Evolutionary conservation across 116 monocot species (phyloP), one percentile per base, ranked within the genome.

Genomic region (Papilionanthe hybrid): DNA sequence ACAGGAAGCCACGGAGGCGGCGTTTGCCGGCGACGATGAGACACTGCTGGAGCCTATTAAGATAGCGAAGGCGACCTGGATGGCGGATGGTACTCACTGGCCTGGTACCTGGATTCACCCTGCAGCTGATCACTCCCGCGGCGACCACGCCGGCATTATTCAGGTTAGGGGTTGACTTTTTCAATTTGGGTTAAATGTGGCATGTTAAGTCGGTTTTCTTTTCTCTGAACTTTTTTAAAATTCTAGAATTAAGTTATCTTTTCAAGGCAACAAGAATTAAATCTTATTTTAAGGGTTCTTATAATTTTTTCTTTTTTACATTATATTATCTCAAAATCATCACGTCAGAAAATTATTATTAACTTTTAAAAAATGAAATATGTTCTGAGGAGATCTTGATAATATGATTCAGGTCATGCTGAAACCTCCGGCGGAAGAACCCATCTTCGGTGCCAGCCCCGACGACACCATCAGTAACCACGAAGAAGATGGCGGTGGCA

Each of bases 31-130:
- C 15, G 72, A 32, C 28, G 49, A 28, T 2, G 75, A 75, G 13
- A 4, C 47, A 0, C 75, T 75, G 9, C 50, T 27, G 12, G 84
- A 81, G 53, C 63, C 74, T 10, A 69, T 75, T 28, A 84, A 75
- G 75, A 81, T 79, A 18, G 78, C 87, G 10, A 87, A 84, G 55
- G 87, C 87, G 6, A 87, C 87, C 0, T 87, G 87, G 87, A 87
- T 87, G 87, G 81, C 87, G 22, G 84, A 87, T 77, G 81, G 75
- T 2, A 84, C 84, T 27, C 87, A 87, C 60, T 87, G 87, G 87
- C 84, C 84, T 0, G 87, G 87, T 1, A 84, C 84, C 19, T 87
- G 87, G 87, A 67, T 84, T 60, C 50, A 82, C 9, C 28, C 84
- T 3, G 56, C 74, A 1, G 0, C 63, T 4, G 81, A 87, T 15